Evolutionary conservation across 2,329 filamentous ascomycete genomes (phyloP).

Genomic region (Fusarium neocosmosporiellum): DNA sequence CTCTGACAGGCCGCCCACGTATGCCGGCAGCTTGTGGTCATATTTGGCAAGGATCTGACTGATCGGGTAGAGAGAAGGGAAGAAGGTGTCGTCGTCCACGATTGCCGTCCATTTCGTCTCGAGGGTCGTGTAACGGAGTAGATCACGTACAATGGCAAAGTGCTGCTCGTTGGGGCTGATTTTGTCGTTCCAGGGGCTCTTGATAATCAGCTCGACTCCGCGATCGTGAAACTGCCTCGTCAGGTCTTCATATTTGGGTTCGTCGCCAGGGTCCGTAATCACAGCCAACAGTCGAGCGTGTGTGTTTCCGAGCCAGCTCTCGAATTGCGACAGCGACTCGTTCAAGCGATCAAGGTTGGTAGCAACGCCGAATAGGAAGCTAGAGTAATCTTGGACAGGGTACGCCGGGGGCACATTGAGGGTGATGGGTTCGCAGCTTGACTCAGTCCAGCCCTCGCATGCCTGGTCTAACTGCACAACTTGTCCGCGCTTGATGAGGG

Average conservation of each 20-base stretch:
- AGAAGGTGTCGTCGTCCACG: slow-evolving; percentile 74
- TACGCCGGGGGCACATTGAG: slow-evolving; percentile 60
- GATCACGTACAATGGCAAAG: slow-evolving; percentile 64
- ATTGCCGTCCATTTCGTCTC: slow-evolving; percentile 66
- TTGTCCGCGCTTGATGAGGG: slow-evolving; percentile 51
- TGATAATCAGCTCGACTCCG: slow-evolving; percentile 50
- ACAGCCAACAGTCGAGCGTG: slow-evolving; percentile 63
- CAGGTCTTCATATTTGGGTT: slow-evolving; percentile 43
- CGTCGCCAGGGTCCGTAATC: slow-evolving; percentile 57
- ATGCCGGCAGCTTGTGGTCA: slow-evolving; percentile 61
- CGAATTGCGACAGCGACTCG: slow-evolving; percentile 62
- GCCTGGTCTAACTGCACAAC: slow-evolving; percentile 43
- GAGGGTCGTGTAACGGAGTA: slow-evolving; percentile 56
- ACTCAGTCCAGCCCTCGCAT: slow-evolving; percentile 39
- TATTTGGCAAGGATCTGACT: slow-evolving; percentile 58
- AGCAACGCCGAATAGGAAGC: slow-evolving; percentile 69
- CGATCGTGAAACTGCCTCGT: slow-evolving; percentile 43
- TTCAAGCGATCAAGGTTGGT: slow-evolving; percentile 63
- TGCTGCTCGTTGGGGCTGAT: slow-evolving; percentile 65
- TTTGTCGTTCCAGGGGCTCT: slow-evolving; percentile 47
- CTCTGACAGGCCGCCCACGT: slow-evolving; percentile 69
- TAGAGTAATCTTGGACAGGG: slow-evolving; percentile 56
- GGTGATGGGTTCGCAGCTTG: slow-evolving; percentile 55
- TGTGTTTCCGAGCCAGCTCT: slow-evolving; percentile 66
- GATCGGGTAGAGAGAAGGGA: slow-evolving; percentile 64